phyloP scores from a whole-genome alignment of 768 basidiomycete genomes.

The Pisolithus orientalis region DNA sequence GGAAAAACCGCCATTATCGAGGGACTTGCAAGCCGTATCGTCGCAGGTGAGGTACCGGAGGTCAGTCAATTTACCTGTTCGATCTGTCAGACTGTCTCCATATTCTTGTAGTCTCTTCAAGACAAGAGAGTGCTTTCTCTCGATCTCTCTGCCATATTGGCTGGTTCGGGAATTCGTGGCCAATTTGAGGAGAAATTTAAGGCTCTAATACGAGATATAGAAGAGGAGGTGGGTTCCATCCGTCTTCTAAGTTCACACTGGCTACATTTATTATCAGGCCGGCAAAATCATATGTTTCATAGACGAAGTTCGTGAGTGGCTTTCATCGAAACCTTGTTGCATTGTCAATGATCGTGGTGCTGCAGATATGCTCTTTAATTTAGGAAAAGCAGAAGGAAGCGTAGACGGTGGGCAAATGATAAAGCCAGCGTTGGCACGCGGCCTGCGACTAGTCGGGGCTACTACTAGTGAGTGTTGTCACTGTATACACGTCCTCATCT shows the following conservation, averaged over 20 bases:
- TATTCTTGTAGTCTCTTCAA: slow-evolving; percentile 59
- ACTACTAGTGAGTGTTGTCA: slow-evolving; percentile 62
- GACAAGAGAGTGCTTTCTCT: slow-evolving; percentile 84
- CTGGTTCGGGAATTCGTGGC: slow-evolving; percentile 86
- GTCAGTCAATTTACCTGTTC: slow-evolving; percentile 31
- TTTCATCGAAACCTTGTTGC: background rate
- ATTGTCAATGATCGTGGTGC: background rate
- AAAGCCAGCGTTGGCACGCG: slow-evolving; percentile 83
- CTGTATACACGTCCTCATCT: background rate
- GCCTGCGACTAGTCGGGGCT: slow-evolving; percentile 84
- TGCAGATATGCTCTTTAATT: slow-evolving; percentile 72
- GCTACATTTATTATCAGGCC: slow-evolving; percentile 32
- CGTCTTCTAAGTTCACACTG: slow-evolving; percentile 15
- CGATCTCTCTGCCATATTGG: slow-evolving; percentile 78
- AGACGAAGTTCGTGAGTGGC: slow-evolving; percentile 81
- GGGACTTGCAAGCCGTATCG: slow-evolving; percentile 81
- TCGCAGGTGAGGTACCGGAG: slow-evolving; percentile 88
- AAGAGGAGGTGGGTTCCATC: slow-evolving; percentile 55
- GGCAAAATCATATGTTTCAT: slow-evolving; percentile 89
- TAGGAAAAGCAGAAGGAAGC: slow-evolving; percentile 88
- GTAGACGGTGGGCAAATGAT: slow-evolving; percentile 94
- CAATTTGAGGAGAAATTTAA: slow-evolving; percentile 96
- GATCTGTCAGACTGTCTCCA: background rate
- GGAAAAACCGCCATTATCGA: slow-evolving; percentile 93
- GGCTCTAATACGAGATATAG: slow-evolving; percentile 82